These are phyloP conservation scores for Lathyrus sativus DNA, from an alignment of 306 rosid species.

Conservation along the genomic window DNA sequence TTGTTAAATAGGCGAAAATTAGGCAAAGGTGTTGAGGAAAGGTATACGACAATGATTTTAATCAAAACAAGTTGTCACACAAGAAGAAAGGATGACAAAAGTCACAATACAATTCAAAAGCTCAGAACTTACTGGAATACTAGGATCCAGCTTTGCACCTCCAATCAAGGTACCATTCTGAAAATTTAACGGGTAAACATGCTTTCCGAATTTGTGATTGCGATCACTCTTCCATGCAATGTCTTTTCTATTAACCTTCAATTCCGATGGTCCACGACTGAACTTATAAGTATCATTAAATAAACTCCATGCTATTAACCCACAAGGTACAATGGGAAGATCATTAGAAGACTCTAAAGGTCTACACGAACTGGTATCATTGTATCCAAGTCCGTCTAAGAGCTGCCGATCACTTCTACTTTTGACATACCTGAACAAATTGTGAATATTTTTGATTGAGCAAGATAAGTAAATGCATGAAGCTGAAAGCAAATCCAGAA, in stretches of 20 bases:
- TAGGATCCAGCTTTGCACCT: constrained; percentile 78
- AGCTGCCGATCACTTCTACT: constrained; percentile 86
- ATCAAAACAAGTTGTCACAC: constrained; percentile 1
- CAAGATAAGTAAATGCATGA: constrained; percentile 32
- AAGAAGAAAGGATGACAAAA: constrained; percentile 22
- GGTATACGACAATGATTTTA: constrained; percentile 18
- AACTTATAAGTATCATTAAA: constrained; percentile 81
- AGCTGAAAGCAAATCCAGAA: constrained; percentile 18
- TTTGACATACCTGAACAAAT: constrained; percentile 78
- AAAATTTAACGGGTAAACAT: constrained; percentile 88
- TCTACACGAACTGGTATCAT: constrained; percentile 65
- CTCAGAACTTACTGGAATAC: constrained; percentile 68
- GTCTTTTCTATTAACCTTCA: constrained; percentile 78
- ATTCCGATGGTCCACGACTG: constrained; percentile 61
- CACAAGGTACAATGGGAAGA: constrained; percentile 87
- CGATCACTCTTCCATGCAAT: constrained; percentile 98
- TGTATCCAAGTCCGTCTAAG: constrained; percentile 70
- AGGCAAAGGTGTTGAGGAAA: not conserved
- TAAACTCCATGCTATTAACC: constrained; percentile 95
- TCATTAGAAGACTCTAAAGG: constrained; percentile 63
- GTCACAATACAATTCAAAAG: constrained; percentile 23
- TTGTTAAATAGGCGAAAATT: constrained; percentile 2
- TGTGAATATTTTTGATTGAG: constrained; percentile 34
- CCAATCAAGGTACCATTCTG: constrained; percentile 89
- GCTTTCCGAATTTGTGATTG: constrained; percentile 81